Conservation (phyloP, 805 yeast species). For the Metschnikowia picachoensis region DNA sequence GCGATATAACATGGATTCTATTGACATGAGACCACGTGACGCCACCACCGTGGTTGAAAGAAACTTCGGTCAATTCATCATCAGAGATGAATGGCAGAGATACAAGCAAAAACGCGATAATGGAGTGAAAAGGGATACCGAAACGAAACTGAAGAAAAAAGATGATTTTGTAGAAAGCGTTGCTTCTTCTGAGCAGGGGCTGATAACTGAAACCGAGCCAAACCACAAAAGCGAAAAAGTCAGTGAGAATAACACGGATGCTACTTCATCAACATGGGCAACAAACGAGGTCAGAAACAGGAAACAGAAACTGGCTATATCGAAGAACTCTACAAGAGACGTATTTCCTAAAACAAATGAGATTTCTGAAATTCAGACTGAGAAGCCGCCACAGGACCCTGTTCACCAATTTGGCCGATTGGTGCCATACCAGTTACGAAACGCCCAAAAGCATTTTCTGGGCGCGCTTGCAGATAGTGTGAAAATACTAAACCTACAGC, state of each 20-base stretch:
- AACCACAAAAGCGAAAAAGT: background rate
- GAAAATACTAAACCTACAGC: slow-evolving; percentile 20
- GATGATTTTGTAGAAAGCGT: background rate
- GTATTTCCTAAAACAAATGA: background rate
- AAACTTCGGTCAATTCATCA: background rate
- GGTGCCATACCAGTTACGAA: slow-evolving; percentile 39
- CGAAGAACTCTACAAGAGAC: no score
- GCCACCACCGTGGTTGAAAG: slow-evolving; percentile 22
- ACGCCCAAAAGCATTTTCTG: slow-evolving; percentile 36
- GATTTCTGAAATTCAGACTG: background rate
- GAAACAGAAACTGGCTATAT: background rate
- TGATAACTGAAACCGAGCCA: background rate
- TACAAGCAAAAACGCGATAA: background rate
- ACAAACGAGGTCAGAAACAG: background rate
- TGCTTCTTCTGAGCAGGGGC: no score
- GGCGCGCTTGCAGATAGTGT: slow-evolving; percentile 26
- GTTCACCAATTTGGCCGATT: slow-evolving; percentile 46
- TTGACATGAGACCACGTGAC: slow-evolving; percentile 34
- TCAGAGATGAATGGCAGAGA: slow-evolving; percentile 1
- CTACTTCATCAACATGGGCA: background rate
- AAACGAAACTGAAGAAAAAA: background rate
- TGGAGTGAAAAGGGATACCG: slow-evolving; percentile 1
- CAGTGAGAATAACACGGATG: background rate
- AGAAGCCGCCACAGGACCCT: slow-evolving; percentile 15
- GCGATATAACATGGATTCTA: slow-evolving; percentile 38